Conservation (phyloP, 176 grass and related monocot genomes). For the Thinopyrum elongatum region DNA sequence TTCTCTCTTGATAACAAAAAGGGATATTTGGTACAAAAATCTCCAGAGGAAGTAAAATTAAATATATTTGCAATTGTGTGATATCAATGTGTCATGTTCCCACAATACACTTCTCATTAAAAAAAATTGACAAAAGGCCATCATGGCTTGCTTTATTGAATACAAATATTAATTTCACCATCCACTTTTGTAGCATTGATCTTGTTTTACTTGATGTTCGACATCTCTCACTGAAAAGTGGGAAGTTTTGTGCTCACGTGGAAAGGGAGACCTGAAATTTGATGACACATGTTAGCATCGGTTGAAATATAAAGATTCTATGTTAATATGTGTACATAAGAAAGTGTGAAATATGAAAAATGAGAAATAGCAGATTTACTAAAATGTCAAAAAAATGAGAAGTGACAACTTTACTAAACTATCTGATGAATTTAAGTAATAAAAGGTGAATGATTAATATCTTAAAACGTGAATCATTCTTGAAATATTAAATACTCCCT, state of each 20-base stretch:
- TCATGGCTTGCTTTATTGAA: background rate
- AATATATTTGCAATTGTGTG: background rate
- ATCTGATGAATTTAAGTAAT: background rate
- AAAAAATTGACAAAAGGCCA: background rate
- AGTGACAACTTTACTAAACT: no score
- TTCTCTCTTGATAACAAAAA: no score
- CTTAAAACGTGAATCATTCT: background rate
- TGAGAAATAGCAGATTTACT: background rate
- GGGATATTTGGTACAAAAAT: background rate
- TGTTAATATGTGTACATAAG: background rate
- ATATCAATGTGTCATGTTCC: background rate
- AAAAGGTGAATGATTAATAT: background rate
- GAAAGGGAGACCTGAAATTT: background rate
- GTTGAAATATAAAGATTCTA: background rate
- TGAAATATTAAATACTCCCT: background rate
- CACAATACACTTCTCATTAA: background rate
- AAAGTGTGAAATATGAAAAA: background rate
- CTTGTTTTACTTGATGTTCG: background rate
- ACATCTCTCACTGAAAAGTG: background rate
- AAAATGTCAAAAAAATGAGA: no score
- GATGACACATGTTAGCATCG: background rate
- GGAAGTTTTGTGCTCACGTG: background rate
- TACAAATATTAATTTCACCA: background rate
- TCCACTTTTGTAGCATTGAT: background rate
- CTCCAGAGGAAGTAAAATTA: background rate